phyloP scores from a whole-genome alignment of 208 protist species.

The Crithidia mellificae region DNA sequence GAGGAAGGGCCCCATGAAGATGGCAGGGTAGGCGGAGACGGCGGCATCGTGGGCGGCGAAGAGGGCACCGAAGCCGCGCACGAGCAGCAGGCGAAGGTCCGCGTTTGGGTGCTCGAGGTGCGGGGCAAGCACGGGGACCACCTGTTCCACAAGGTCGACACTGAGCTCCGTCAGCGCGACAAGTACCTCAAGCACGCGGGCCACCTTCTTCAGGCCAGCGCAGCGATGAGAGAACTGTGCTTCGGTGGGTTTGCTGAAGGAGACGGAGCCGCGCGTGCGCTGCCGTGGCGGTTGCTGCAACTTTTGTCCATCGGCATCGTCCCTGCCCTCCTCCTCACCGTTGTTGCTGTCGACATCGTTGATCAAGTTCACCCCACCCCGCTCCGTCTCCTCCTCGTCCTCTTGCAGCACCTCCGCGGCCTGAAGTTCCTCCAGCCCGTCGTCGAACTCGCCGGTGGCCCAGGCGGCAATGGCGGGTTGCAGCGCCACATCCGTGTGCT shows the following conservation, averaged over 20 bases:
- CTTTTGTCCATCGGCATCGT: neutral
- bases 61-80: slow-evolving; percentile 53
- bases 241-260: neutral
- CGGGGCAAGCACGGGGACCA: slow-evolving; percentile 41
- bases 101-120: slow-evolving; percentile 45
- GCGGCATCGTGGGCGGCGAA: slow-evolving; percentile 45
- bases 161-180: slow-evolving; percentile 55
- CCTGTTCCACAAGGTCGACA: slow-evolving; percentile 42
- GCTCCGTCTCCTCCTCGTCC: neutral
- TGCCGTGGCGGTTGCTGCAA: neutral
- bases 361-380: neutral
- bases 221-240: slow-evolving; percentile 3
- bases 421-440: slow-evolving; percentile 38
- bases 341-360: neutral
- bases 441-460: slow-evolving; percentile 38
- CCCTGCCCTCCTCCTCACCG: neutral
- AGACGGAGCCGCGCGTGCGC: neutral
- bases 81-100: slow-evolving; percentile 57
- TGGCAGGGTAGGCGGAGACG: slow-evolving; percentile 33
- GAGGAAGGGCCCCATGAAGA: slow-evolving; percentile 35
- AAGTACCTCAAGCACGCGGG: slow-evolving; percentile 44
- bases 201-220: slow-evolving; percentile 28
- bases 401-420: slow-evolving; percentile 21
- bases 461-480: slow-evolving; percentile 51
- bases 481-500: slow-evolving; percentile 43